A percentile compares a stretch with the other conserved stretches of the same genome.
phyloP scores from a whole-genome alignment of 768 basidiomycete genomes.

The Daedaleopsis sinensis region DNA sequence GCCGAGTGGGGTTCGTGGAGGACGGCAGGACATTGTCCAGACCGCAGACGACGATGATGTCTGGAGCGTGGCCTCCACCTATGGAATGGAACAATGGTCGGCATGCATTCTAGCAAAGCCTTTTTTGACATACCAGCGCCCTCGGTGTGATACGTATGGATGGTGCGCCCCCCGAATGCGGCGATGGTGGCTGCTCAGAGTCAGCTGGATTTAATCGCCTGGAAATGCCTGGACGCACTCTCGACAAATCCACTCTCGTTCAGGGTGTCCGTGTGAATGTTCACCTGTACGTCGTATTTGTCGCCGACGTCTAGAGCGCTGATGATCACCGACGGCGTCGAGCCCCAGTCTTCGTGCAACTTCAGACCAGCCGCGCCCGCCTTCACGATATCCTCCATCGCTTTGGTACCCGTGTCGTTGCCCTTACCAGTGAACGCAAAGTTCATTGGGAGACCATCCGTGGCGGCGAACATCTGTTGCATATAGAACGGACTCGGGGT shows the following conservation, averaged over 20 bases:
- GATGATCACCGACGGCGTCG: slow-evolving; percentile 80
- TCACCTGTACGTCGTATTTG: slow-evolving; percentile 93
- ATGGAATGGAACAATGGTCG: background rate
- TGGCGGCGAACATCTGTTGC: slow-evolving; percentile 88
- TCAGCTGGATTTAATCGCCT: slow-evolving; percentile 9
- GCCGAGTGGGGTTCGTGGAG: slow-evolving; percentile 96
- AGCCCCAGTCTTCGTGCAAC: slow-evolving; percentile 97
- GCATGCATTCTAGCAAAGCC: background rate
- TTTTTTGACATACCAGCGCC: slow-evolving; percentile 67
- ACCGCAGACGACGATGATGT: slow-evolving; percentile 97
- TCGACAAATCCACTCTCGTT: slow-evolving; percentile 99
- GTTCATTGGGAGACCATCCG: slow-evolving; percentile 88
- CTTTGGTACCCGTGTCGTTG: slow-evolving; percentile 78
- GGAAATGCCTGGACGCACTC: slow-evolving; percentile 50
- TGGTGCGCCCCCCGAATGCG: slow-evolving; percentile 88
- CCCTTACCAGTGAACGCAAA: slow-evolving; percentile 97
- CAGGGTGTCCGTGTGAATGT: slow-evolving; percentile 96
- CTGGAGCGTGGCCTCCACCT: slow-evolving; percentile 93
- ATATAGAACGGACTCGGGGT: slow-evolving; percentile 91
- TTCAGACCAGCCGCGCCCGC: slow-evolving; percentile 92
- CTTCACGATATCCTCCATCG: slow-evolving; percentile 77
- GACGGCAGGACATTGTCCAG: slow-evolving; percentile 89
- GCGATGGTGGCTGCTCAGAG: slow-evolving; percentile 72
- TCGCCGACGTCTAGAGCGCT: slow-evolving; percentile 83
- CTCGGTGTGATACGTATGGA: slow-evolving; percentile 97